Conservation (phyloP, 2,329 filamentous ascomycete species). For the Arthrinium phaeospermum region DNA sequence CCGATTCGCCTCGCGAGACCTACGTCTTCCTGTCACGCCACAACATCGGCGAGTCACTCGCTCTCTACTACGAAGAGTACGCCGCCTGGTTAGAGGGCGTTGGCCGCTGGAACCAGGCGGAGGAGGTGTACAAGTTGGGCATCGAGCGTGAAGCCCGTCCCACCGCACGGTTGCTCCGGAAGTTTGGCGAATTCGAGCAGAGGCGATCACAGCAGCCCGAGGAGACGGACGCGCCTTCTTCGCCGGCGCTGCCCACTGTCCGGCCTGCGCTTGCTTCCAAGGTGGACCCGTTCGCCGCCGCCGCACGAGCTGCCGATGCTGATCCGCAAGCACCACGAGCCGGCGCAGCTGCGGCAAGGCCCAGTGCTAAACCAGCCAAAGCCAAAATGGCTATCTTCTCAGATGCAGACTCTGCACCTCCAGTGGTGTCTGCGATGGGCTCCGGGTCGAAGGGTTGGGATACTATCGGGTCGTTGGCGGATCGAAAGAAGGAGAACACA, state of each 20-base stretch:
- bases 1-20: constrained; percentile 89
- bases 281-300: constrained; percentile 76
- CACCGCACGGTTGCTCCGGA: constrained; percentile 79
- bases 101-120: constrained; percentile 85
- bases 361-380: constrained; percentile 69
- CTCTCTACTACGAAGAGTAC: constrained; percentile 96
- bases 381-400: constrained; percentile 92
- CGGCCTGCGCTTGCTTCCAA: constrained; percentile 86
- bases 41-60: constrained; percentile 82
- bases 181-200: constrained; percentile 90
- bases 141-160: constrained; percentile 89
- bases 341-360: constrained; percentile 52
- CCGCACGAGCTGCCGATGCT: constrained; percentile 48
- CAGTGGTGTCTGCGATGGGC: constrained; percentile 58
- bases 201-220: constrained; percentile 71
- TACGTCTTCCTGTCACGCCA: constrained; percentile 92
- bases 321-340: constrained; percentile 71
- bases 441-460: constrained; percentile 81
- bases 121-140: constrained; percentile 90
- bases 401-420: constrained; percentile 69
- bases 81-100: constrained; percentile 88
- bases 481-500: constrained; percentile 93
- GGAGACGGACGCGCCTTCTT: constrained; percentile 71
- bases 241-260: constrained; percentile 83
- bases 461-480: constrained; percentile 82